Conservation (phyloP, 164 flowering plant species). For the Litsea cubeba region DNA sequence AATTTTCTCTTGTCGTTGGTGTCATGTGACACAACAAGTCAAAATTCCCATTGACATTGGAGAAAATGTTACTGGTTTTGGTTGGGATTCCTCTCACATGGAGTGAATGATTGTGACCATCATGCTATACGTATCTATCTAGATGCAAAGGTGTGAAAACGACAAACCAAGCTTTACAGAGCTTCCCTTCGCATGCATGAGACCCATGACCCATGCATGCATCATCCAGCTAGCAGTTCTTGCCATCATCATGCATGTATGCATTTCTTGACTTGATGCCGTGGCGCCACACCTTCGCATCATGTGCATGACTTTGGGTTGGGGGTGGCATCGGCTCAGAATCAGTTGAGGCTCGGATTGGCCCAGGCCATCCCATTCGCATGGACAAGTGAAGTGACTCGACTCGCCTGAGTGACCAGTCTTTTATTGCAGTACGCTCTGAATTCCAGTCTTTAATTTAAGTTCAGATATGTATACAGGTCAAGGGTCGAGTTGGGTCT, state of each 20-base stretch:
- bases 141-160: neutral
- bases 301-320: too few species aligned
- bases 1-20: neutral
- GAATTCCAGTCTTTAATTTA: too few species aligned
- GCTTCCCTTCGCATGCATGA: neutral
- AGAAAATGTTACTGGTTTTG: neutral
- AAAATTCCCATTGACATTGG: constrained; percentile 5
- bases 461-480: too few species aligned
- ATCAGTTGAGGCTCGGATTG: neutral
- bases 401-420: too few species aligned
- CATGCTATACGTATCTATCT: too few species aligned
- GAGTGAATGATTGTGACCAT: neutral
- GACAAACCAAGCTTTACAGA: constrained; percentile 6
- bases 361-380: neutral
- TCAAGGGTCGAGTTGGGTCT: too few species aligned
- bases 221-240: neutral
- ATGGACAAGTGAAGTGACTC: neutral
- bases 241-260: neutral
- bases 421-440: too few species aligned
- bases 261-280: neutral
- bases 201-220: neutral
- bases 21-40: constrained; percentile 1
- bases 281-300: neutral
- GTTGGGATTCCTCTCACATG: neutral
- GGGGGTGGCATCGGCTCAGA: too few species aligned